Conservation (phyloP, 1,284 basidiomycete species). For the Leccinum solheimii region DNA sequence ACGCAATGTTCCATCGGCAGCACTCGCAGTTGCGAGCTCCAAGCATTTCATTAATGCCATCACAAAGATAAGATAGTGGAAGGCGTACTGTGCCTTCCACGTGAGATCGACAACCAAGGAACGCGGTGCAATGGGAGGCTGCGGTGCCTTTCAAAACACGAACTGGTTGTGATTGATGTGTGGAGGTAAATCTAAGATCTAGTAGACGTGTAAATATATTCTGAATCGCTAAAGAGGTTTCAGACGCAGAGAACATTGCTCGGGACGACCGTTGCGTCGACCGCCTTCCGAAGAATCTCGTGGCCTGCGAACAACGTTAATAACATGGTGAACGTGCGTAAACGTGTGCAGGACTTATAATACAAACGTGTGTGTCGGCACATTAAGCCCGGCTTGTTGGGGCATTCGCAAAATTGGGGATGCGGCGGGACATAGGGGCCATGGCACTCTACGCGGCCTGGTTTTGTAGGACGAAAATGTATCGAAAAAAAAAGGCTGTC, state of each 20-base stretch:
- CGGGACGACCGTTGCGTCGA: constrained; percentile 13
- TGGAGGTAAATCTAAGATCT: constrained; percentile 27
- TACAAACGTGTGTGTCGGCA: neutral
- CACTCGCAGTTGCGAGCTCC: neutral
- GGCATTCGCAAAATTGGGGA: neutral
- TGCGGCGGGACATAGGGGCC: neutral
- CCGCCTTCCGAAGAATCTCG: constrained; percentile 24
- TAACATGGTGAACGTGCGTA: constrained; percentile 5
- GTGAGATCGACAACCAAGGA: constrained; percentile 19
- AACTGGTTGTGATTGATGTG: constrained; percentile 18
- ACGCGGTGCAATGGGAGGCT: constrained; percentile 15
- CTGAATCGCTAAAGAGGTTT: constrained; percentile 15
- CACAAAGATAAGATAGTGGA: constrained; percentile 15
- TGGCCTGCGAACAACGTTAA: constrained; percentile 10
- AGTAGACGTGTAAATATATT: constrained; percentile 29
- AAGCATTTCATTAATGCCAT: constrained; percentile 14
- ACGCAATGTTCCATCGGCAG: neutral
- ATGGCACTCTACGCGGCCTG: neutral
- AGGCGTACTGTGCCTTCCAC: constrained; percentile 9
- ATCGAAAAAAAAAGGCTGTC: neutral
- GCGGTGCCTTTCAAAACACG: constrained; percentile 18
- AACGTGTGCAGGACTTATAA: neutral
- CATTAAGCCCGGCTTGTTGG: neutral
- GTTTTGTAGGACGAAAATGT: neutral
- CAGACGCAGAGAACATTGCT: constrained; percentile 22